phyloP scores from a whole-genome alignment of 1,139 yeast genomes.

The Lodderomyces beijingensis region DNA sequence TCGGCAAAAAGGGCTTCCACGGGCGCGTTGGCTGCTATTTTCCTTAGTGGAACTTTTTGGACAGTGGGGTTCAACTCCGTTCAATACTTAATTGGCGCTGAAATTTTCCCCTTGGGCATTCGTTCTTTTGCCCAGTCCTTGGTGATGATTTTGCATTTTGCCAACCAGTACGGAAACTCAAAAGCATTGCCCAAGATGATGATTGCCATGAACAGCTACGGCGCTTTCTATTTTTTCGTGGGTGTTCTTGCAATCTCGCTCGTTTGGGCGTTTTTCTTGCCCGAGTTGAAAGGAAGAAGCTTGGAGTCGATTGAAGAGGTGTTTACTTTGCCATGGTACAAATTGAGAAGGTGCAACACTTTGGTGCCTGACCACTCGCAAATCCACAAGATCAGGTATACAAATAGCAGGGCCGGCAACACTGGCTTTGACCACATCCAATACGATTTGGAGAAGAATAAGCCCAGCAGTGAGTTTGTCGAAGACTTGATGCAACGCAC shows the following conservation, averaged over 20 bases:
- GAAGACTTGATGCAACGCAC: slow-evolving; percentile 10
- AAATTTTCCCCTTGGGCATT: slow-evolving; percentile 53
- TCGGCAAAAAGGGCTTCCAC: slow-evolving; percentile 37
- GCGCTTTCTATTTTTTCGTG: slow-evolving; percentile 52
- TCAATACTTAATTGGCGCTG: slow-evolving; percentile 57
- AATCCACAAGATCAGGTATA: slow-evolving; percentile 25
- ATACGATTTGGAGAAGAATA: slow-evolving; percentile 15
- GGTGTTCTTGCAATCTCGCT: slow-evolving; percentile 41
- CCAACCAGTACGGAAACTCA: slow-evolving; percentile 57
- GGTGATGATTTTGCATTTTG: slow-evolving; percentile 56
- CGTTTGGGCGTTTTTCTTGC: slow-evolving; percentile 48
- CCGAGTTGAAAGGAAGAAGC: slow-evolving; percentile 50
- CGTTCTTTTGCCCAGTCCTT: slow-evolving; percentile 52
- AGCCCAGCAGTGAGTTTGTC: slow-evolving; percentile 13
- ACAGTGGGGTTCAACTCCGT: slow-evolving; percentile 58
- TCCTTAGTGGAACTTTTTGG: slow-evolving; percentile 57
- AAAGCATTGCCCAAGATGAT: slow-evolving; percentile 55
- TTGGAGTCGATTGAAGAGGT: slow-evolving; percentile 57
- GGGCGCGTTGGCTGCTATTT: slow-evolving; percentile 52
- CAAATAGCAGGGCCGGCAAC: slow-evolving; percentile 17
- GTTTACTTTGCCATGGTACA: slow-evolving; percentile 56
- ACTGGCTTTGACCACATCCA: slow-evolving; percentile 19
- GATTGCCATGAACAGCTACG: slow-evolving; percentile 43
- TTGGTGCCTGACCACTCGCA: slow-evolving; percentile 54
- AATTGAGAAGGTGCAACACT: slow-evolving; percentile 47